A percentile compares a stretch with the other conserved stretches of the same genome.
Conservation (phyloP, 176 grass and related monocot genomes). For the Triticum turgidum region DNA sequence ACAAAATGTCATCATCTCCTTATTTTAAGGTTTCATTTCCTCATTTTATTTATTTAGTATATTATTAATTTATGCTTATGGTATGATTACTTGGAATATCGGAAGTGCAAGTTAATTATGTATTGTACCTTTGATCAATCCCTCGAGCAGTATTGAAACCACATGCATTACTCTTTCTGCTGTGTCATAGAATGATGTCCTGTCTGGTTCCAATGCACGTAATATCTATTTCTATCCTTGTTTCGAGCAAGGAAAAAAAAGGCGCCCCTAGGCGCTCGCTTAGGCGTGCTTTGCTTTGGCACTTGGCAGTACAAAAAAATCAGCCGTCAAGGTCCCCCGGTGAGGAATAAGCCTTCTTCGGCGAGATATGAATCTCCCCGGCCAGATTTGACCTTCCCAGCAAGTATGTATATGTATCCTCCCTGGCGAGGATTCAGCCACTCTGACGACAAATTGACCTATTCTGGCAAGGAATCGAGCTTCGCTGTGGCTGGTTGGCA, state of each 20-base stretch:
- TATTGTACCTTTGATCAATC: neutral
- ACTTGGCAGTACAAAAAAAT: no score
- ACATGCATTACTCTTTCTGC: neutral
- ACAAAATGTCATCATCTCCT: conserved; percentile 58
- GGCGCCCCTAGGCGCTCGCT: no score
- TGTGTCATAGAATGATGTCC: neutral
- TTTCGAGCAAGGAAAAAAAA: neutral
- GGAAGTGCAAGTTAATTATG: neutral
- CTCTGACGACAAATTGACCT: neutral
- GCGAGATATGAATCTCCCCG: no score
- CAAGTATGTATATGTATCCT: no score
- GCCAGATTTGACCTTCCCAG: no score
- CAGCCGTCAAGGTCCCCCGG: no score
- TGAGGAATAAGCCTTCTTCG: no score
- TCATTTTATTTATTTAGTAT: conserved; percentile 9
- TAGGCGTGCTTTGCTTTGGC: no score
- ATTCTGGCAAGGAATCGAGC: neutral
- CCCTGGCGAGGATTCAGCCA: neutral
- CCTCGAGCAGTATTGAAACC: neutral
- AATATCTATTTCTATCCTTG: neutral
- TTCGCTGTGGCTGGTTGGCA: neutral
- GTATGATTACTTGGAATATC: neutral
- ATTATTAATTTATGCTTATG: neutral
- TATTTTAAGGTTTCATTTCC: conserved; percentile 54
- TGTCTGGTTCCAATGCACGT: neutral